Percentiles rank a stretch among this genome's conserved stretches.
These are phyloP conservation scores for Fraxinus velutina DNA, from an alignment of 305 asterid genomes.

Conservation along the genomic window DNA sequence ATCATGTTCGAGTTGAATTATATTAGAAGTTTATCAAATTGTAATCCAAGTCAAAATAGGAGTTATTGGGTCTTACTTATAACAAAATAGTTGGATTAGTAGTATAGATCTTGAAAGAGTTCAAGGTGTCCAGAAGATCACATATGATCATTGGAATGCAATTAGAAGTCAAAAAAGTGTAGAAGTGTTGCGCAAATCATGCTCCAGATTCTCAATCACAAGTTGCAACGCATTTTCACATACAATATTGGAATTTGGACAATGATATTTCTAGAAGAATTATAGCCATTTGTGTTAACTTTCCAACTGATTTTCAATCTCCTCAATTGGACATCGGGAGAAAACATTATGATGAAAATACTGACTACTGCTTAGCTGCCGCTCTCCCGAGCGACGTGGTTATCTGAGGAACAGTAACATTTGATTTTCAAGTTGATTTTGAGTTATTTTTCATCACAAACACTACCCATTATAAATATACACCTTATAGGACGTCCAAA, in stretches of 20 bases:
- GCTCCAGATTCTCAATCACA: background rate
- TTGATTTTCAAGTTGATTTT: background rate
- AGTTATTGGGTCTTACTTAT: background rate
- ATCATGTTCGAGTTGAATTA: background rate
- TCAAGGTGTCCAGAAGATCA: background rate
- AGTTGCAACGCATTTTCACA: background rate
- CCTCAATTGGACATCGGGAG: background rate
- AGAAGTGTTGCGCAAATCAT: background rate
- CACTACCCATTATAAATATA: background rate
- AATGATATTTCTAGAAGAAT: background rate
- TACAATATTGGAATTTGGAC: background rate
- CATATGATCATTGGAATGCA: background rate
- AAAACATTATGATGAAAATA: background rate
- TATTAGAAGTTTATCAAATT: background rate
- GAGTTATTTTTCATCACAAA: background rate
- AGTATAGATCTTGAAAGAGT: background rate
- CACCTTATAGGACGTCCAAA: background rate
- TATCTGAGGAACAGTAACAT: background rate
- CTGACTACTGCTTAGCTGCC: background rate
- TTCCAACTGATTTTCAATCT: background rate
- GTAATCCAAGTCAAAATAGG: background rate
- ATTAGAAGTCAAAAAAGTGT: no score
- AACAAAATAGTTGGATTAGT: no score
- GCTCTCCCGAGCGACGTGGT: background rate
- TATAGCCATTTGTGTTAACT: background rate